Evolutionary conservation across 495 filamentous ascomycete genomes (phyloP), one percentile per base, ranked within the genome.

Genomic region (Cercophora scortea): DNA sequence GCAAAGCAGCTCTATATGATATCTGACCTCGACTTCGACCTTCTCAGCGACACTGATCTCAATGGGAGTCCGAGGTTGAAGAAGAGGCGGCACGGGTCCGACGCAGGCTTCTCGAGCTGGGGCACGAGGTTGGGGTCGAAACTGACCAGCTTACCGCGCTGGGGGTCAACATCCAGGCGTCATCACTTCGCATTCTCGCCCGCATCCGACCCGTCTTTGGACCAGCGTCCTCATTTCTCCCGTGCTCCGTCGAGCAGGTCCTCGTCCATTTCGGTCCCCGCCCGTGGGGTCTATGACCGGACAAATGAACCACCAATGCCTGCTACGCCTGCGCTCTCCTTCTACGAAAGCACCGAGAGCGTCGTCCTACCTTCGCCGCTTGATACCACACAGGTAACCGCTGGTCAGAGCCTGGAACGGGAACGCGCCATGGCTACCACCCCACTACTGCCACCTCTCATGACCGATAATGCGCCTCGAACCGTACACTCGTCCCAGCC

Each of bases 391-490:
- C 79, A 77, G 40, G 78, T 79, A 3, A 81, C 82, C 49, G 70
- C 75, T 42, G 61, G 71, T 7, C 61, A 56, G 18, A 62, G 61
- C 8, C 64, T 78, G 12, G 81, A 88, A 34, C 79, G 78, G 11
- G 78, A 86, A 18, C 76, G 80, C 41, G 74, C 72, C 12, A 76
- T 84, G 54, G 84, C 88, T 0, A 85, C 84, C 5, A 95, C 90
- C 3, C 90, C 90, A 6, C 74, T 95, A 10, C 75, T 95, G 0
- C 89, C 90, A 3, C 90, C 90, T 0, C 72, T 94, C 45, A 77
- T 91, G 71, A 82, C 81, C 39, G 80, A 84, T 36, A 45, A 50
- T 5, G 56, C 61, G 8, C 10, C 52, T 7, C 54, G 57, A 54
- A 58, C 56, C 57, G 49, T 47, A 46, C 74, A 56, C 49, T 66